Percentiles rank a stretch among this genome's conserved stretches.
Conservation (phyloP, 2,329 filamentous ascomycete genomes). For the Aspergillus aculeatinus region DNA sequence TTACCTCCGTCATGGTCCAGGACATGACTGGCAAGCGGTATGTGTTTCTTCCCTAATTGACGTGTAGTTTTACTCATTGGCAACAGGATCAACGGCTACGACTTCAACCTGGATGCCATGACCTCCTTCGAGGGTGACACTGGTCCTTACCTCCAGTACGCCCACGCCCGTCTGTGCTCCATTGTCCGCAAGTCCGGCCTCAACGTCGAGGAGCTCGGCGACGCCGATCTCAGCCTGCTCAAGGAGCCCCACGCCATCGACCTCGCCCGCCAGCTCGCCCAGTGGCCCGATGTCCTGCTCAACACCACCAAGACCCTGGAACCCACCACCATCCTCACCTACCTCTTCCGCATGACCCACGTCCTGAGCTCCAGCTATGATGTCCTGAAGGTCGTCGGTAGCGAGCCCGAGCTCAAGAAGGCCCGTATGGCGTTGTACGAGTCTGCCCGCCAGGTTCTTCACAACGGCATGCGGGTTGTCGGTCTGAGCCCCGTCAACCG, state of each 20-base stretch:
- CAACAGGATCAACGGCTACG: slow-evolving; percentile 60
- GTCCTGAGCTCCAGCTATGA: slow-evolving; percentile 62
- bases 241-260: slow-evolving; percentile 62
- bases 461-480: slow-evolving; percentile 65
- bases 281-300: slow-evolving; percentile 64
- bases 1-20: slow-evolving; percentile 95
- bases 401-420: slow-evolving; percentile 57
- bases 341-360: slow-evolving; percentile 67
- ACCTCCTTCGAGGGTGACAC: slow-evolving; percentile 66
- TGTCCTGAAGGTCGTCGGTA: slow-evolving; percentile 61
- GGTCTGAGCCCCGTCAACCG: slow-evolving; percentile 65
- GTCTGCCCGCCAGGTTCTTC: slow-evolving; percentile 61
- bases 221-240: slow-evolving; percentile 60
- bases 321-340: slow-evolving; percentile 64
- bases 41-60: slow-evolving; percentile 22
- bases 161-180: slow-evolving; percentile 59
- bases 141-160: slow-evolving; percentile 65
- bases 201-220: slow-evolving; percentile 48
- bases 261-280: slow-evolving; percentile 60
- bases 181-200: slow-evolving; percentile 58
- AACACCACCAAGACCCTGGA: slow-evolving; percentile 67
- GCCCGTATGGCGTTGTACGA: slow-evolving; percentile 64
- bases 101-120: slow-evolving; percentile 66
- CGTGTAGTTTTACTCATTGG: not conserved
- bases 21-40: slow-evolving; percentile 95